A percentile compares a stretch with the other conserved stretches of the same genome.
phyloP scores from a whole-genome alignment of 2,329 filamentous ascomycete genomes.

The Colletotrichum sp. region DNA sequence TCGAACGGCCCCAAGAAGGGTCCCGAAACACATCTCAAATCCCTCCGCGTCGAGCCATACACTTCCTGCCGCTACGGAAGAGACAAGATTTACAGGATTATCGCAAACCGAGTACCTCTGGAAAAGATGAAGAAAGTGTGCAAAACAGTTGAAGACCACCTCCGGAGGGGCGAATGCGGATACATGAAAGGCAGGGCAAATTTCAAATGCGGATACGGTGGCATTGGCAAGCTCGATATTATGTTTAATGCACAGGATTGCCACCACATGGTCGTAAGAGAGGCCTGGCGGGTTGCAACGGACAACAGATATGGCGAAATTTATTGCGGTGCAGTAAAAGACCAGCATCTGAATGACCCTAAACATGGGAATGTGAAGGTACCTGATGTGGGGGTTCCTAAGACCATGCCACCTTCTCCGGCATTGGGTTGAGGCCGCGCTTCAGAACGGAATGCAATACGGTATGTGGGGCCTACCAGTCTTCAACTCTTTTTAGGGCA shows the following conservation, averaged over 20 bases:
- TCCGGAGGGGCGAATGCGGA: not conserved
- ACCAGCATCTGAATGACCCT: not conserved
- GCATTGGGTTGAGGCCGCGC: not conserved
- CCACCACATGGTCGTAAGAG: not conserved
- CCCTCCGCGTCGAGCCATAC: not conserved
- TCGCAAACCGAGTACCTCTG: not conserved
- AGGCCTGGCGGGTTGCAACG: not conserved
- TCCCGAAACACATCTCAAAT: not conserved
- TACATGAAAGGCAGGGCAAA: not conserved
- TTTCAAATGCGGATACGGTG: not conserved
- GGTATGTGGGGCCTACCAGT: not conserved
- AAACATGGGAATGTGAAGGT: not conserved
- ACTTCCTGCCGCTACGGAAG: not conserved
- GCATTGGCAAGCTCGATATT: not conserved
- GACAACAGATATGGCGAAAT: not conserved
- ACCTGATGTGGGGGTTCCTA: not conserved
- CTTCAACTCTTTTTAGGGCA: not conserved
- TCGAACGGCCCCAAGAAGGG: not conserved
- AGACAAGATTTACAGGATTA: not conserved
- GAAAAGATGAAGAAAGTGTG: not conserved
- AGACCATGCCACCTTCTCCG: not conserved
- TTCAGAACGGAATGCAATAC: not conserved
- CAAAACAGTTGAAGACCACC: not conserved
- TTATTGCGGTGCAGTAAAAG: not conserved
- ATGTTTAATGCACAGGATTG: not conserved